Evolutionary conservation across 164 flowering plant species (phyloP).

Genomic region (Malania oleifera): DNA sequence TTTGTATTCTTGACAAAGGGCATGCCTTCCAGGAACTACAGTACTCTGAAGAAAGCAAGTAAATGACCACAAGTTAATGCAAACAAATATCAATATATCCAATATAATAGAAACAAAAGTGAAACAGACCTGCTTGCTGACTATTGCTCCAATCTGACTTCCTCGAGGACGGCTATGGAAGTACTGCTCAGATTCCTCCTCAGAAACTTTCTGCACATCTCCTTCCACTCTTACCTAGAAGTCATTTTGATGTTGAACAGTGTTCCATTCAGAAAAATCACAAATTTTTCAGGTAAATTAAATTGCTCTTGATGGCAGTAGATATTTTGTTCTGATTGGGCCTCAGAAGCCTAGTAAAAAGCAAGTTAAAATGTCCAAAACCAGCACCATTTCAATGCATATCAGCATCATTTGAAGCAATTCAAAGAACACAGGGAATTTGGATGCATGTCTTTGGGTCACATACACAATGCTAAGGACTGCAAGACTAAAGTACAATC

Average conservation of each 20-base stretch:
- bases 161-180: constrained; percentile 93
- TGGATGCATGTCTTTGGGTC: too few relatives aligned
- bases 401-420: too few relatives aligned
- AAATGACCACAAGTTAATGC: background rate
- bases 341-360: too few relatives aligned
- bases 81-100: background rate
- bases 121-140: constrained; percentile 67
- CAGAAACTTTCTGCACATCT: constrained; percentile 69
- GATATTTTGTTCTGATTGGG: too few relatives aligned
- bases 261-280: constrained; percentile 3
- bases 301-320: constrained; percentile 3
- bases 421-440: too few relatives aligned
- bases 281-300: background rate
- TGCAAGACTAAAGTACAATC: background rate
- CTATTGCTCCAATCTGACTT: constrained; percentile 89
- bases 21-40: constrained; percentile 69
- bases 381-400: too few relatives aligned
- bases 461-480: too few relatives aligned
- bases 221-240: constrained; percentile 91
- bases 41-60: constrained; percentile 50
- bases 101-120: constrained; percentile 1
- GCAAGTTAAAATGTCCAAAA: too few relatives aligned
- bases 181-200: constrained; percentile 82
- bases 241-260: background rate
- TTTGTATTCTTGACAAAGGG: constrained; percentile 53